phyloP scores from a whole-genome alignment of 2,329 filamentous ascomycete genomes.

The Neocatenulostroma microsporum region DNA sequence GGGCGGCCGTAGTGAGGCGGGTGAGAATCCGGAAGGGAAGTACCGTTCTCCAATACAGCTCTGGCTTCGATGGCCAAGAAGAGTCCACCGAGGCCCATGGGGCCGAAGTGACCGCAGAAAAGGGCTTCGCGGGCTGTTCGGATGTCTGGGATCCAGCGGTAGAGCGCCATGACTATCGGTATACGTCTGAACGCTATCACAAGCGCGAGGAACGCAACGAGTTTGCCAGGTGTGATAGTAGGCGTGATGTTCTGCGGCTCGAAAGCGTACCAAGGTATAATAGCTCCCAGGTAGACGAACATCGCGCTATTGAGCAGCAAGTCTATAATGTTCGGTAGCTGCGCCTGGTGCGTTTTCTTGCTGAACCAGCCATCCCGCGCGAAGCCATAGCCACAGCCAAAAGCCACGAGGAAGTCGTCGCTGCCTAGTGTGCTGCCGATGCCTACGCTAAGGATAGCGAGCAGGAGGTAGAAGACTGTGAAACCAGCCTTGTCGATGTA shows the following conservation, averaged over 20 bases:
- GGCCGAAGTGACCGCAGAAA: conserved; percentile 51
- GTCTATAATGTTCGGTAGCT: conserved; percentile 46
- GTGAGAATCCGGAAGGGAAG: conserved; percentile 37
- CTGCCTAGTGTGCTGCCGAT: conserved; percentile 45
- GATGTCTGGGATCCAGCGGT: conserved; percentile 43
- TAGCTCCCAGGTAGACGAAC: conserved; percentile 51
- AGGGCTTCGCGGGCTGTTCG: conserved; percentile 45
- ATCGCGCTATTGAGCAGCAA: conserved; percentile 49
- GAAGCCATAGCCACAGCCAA: conserved; percentile 49
- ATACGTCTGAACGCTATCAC: conserved; percentile 47
- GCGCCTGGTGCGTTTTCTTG: conserved; percentile 38
- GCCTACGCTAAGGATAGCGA: conserved; percentile 46
- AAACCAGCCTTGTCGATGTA: conserved; percentile 46
- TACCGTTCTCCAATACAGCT: conserved; percentile 45
- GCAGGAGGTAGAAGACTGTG: conserved; percentile 49
- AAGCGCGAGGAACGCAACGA: conserved; percentile 42
- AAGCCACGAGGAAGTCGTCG: conserved; percentile 51
- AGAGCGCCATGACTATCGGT: conserved; percentile 43
- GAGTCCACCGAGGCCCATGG: conserved; percentile 51
- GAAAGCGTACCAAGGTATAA: conserved; percentile 47
- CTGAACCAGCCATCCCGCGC: conserved; percentile 48
- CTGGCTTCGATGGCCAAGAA: conserved; percentile 51
- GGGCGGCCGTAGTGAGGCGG: conserved; percentile 33
- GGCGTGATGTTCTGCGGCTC: conserved; percentile 33
- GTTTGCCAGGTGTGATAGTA: conserved; percentile 31